phyloP scores from a whole-genome alignment of 1,284 basidiomycete genomes.

The Uromyces viciae-fabae region DNA sequence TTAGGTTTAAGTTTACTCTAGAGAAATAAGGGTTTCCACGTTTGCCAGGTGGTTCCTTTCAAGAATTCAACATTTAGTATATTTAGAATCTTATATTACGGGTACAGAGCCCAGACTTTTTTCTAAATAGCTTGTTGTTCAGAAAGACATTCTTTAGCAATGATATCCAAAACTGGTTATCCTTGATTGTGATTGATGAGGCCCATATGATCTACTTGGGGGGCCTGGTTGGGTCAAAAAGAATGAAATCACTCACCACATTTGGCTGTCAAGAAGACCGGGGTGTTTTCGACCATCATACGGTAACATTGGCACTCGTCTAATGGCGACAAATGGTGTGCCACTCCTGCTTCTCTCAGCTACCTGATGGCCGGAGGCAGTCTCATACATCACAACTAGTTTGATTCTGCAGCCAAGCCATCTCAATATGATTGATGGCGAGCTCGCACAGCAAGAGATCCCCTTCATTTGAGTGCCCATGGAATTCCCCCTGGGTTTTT shows the following conservation, averaged over 20 bases:
- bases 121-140: neutral
- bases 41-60: too few species aligned
- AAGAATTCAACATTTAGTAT: too few species aligned
- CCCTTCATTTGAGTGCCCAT: neutral
- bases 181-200: slow-evolving; percentile 6
- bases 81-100: too few species aligned
- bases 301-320: neutral
- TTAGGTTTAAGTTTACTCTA: too few species aligned
- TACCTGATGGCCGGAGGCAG: neutral
- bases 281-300: neutral
- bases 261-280: neutral
- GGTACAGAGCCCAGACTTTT: slow-evolving; percentile 24
- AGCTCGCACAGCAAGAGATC: neutral
- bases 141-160: neutral
- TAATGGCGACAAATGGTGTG: neutral
- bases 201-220: slow-evolving; percentile 10
- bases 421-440: neutral
- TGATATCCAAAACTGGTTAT: neutral
- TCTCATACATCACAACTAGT: neutral
- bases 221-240: neutral
- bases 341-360: slow-evolving; percentile 2
- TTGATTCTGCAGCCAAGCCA: neutral
- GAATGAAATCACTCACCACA: neutral
- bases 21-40: too few species aligned
- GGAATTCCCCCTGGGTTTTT: neutral